Base-by-base conservation (phyloP, 768 basidiomycete genomes). In the Kwoniella sp. region DNA sequence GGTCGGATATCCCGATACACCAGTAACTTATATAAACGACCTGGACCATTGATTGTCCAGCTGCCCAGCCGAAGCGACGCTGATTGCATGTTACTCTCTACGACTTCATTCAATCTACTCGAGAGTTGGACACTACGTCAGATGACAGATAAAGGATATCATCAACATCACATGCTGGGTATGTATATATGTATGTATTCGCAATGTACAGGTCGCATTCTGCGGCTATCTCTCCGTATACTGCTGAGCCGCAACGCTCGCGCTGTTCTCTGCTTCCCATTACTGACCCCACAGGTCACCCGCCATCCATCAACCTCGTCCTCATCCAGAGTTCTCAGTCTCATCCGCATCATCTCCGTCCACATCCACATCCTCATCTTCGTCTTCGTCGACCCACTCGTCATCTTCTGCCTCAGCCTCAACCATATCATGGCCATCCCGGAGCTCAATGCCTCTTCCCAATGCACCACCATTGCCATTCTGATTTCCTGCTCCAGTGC, bases 161-260 rank as follows among this genome's bases (percentile, higher is more conserved):
- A 37, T n/a, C n/a, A n/a, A n/a, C 4, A 45, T 45, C 41, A 38
- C 56, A 57, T 57, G 56, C 56, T 23, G 56, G 38, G 55, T 56
- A 56, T 56, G 56, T 47, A 17, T 47, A 37, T 37, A 37, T 7
- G 5, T 45, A 45, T 45, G 20, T 20, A 45, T 45, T 3, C 41
- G 20, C 41, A 45, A n/a, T n/a, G n/a, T n/a, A n/a, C n/a, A n/a
- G n/a, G n/a, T n/a, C n/a, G n/a, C n/a, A n/a, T n/a, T 34, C 34
- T 34, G 13, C 34, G 13, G 34, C 34, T n/a, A n/a, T n/a, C n/a
- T n/a, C n/a, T n/a, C n/a, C n/a, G n/a, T n/a, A n/a, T n/a, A n/a
- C n/a, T n/a, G n/a, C n/a, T n/a, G n/a, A n/a, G n/a, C n/a, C n/a
- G n/a, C n/a, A n/a, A n/a, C n/a, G n/a, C n/a, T n/a, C n/a, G n/a